Evolutionary conservation across 257 asterid species (phyloP).

Genomic region (Verbascum thapsus): DNA sequence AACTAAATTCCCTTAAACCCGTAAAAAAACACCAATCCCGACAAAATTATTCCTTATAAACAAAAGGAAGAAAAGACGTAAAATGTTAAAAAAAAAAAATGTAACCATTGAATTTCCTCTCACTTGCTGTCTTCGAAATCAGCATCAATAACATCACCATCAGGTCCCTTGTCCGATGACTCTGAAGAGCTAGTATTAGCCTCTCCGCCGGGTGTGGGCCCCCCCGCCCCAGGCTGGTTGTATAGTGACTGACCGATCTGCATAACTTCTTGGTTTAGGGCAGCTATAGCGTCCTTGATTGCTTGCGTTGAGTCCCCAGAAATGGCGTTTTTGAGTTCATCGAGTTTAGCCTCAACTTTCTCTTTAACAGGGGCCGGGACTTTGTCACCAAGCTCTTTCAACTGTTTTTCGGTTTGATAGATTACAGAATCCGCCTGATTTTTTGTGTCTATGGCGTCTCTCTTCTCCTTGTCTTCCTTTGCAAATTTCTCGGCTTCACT

Average conservation of each 20-base stretch:
- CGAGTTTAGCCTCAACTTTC: conserved; percentile 90
- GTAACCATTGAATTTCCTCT: conserved; percentile 23
- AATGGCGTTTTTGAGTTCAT: conserved; percentile 85
- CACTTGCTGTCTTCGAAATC: conserved; percentile 95
- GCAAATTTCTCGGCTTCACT: conserved; percentile 90
- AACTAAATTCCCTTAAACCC: conserved; percentile 19
- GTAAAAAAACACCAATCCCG: conserved; percentile 26
- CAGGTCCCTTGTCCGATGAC: conserved; percentile 75
- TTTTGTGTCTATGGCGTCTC: conserved; percentile 96
- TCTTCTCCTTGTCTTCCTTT: conserved; percentile 96
- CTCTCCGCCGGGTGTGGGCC: conserved; percentile 63
- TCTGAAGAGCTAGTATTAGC: conserved; percentile 60
- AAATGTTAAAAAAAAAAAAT: conserved; percentile 11
- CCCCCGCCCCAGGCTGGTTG: conserved; percentile 80
- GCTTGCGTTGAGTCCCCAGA: conserved; percentile 80
- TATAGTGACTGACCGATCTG: conserved; percentile 93
- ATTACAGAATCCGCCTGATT: conserved; percentile 94
- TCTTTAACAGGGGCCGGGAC: conserved; percentile 88
- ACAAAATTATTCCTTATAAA: conserved; percentile 31
- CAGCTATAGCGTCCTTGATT: conserved; percentile 89
- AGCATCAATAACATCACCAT: conserved; percentile 95
- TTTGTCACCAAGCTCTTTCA: conserved; percentile 95
- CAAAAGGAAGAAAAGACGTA: neutral
- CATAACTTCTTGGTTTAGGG: conserved; percentile 97
- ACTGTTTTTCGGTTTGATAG: conserved; percentile 96